phyloP scores from a whole-genome alignment of 345 rosid species.

The Sapria himalayana region DNA sequence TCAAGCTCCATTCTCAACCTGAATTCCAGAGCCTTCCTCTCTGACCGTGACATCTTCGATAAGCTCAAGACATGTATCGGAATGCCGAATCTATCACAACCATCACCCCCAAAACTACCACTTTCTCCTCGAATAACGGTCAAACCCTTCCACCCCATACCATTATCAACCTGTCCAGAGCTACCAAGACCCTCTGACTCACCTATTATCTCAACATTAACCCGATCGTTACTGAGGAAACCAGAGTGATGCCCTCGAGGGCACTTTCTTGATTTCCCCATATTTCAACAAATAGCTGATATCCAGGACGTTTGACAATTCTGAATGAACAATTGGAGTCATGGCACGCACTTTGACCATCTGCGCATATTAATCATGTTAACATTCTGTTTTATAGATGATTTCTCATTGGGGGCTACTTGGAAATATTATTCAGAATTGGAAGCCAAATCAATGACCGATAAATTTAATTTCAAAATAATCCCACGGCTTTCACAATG shows the following conservation, averaged over 20 bases:
- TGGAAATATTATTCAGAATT: too few relatives aligned
- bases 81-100: slow-evolving; percentile 26
- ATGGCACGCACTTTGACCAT: slow-evolving; percentile 24
- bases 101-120: slow-evolving; percentile 27
- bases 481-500: too few relatives aligned
- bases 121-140: slow-evolving; percentile 36
- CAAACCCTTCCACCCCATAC: slow-evolving; percentile 40
- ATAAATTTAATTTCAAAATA: too few relatives aligned
- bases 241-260: slow-evolving; percentile 45
- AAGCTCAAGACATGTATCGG: slow-evolving; percentile 35
- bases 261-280: slow-evolving; percentile 56
- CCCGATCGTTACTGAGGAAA: slow-evolving; percentile 36
- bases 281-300: slow-evolving; percentile 17
- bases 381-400: too few relatives aligned
- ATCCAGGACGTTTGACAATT: slow-evolving; percentile 20
- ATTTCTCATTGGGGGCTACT: too few relatives aligned
- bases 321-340: slow-evolving; percentile 48
- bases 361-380: slow-evolving; percentile 44
- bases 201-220: slow-evolving; percentile 34
- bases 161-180: slow-evolving; percentile 30
- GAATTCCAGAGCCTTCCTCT: slow-evolving; percentile 32
- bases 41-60: slow-evolving; percentile 37
- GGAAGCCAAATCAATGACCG: too few relatives aligned
- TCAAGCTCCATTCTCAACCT: slow-evolving; percentile 57
- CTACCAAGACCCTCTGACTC: slow-evolving; percentile 60